Evolutionary conservation across 1,284 basidiomycete species (phyloP).

Genomic region (Tylopilus orsonianus): DNA sequence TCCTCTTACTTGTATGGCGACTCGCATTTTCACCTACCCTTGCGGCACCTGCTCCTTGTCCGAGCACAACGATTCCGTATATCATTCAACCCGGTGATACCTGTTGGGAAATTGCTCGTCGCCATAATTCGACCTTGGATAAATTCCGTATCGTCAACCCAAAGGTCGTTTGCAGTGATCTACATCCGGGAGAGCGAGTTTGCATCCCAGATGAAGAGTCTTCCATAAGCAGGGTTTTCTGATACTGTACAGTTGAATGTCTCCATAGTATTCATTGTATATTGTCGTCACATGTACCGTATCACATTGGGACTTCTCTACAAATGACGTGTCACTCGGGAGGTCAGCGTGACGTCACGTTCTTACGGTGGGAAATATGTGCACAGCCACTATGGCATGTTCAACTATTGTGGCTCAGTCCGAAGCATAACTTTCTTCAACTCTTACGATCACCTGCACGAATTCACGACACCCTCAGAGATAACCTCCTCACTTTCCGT

Average conservation of each 20-base stretch:
- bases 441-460: slow-evolving; percentile 29
- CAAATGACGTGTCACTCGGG: not conserved
- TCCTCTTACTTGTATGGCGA: slow-evolving; percentile 66
- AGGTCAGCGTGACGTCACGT: not conserved
- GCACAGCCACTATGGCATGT: slow-evolving; percentile 26
- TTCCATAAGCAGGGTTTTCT: slow-evolving; percentile 35
- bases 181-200: slow-evolving; percentile 59
- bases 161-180: slow-evolving; percentile 52
- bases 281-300: slow-evolving; percentile 23
- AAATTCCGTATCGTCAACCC: slow-evolving; percentile 54
- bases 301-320: slow-evolving; percentile 5
- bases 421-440: not conserved
- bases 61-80: slow-evolving; percentile 48
- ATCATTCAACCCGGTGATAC: slow-evolving; percentile 60
- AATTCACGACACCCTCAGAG: slow-evolving; percentile 26
- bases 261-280: slow-evolving; percentile 3
- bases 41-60: slow-evolving; percentile 42
- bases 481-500: slow-evolving; percentile 14
- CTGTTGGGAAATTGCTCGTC: slow-evolving; percentile 65
- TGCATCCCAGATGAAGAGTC: slow-evolving; percentile 52
- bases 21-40: slow-evolving; percentile 50
- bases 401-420: slow-evolving; percentile 14
- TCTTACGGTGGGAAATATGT: slow-evolving; percentile 9
- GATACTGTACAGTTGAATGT: slow-evolving; percentile 1
- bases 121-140: slow-evolving; percentile 53